A percentile compares a stretch with the other conserved stretches of the same genome.
Conservation (phyloP, 192 early-diverging fungal species). For the Coemansia aciculifera region DNA sequence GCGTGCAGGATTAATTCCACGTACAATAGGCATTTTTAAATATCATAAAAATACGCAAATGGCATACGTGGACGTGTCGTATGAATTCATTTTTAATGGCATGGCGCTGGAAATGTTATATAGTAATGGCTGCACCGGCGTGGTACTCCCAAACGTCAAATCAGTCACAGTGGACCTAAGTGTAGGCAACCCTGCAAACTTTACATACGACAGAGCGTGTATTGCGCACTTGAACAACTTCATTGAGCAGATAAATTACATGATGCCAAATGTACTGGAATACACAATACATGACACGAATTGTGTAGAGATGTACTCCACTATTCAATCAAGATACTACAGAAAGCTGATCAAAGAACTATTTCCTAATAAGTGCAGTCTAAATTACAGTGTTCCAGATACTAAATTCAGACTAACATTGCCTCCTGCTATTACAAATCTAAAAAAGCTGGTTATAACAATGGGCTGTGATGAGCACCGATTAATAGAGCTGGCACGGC, state of each 20-base stretch:
- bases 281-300: background rate
- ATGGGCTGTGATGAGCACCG: background rate
- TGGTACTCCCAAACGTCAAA: background rate
- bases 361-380: background rate
- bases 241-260: background rate
- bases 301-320: background rate
- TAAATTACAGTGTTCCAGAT: background rate
- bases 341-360: background rate
- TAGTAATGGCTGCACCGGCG: background rate
- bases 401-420: background rate
- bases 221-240: background rate
- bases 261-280: background rate
- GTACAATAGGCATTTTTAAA: background rate
- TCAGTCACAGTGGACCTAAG: background rate
- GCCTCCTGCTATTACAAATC: background rate
- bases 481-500: background rate
- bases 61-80: background rate
- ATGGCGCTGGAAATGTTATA: background rate
- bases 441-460: background rate
- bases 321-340: background rate
- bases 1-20: background rate
- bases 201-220: background rate
- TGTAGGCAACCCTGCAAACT: background rate
- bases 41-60: background rate
- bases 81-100: background rate